Conservation (phyloP, 352 stramenopile genomes). For the Pythium biforme region DNA sequence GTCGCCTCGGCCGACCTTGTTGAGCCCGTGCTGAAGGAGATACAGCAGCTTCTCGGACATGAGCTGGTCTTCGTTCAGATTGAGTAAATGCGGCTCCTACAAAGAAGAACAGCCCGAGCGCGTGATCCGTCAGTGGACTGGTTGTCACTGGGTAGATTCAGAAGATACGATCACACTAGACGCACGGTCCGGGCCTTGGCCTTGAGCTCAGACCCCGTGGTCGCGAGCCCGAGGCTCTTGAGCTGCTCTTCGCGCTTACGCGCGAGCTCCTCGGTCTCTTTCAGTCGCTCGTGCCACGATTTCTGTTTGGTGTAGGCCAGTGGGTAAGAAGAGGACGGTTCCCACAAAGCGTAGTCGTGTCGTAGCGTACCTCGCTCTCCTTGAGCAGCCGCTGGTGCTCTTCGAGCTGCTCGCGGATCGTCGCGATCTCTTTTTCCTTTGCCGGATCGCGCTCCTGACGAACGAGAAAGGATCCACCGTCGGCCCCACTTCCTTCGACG, state of each 20-base stretch:
- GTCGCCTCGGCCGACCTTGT: slow-evolving; percentile 33
- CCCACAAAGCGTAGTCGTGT: background rate
- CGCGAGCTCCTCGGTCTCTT: slow-evolving; percentile 82
- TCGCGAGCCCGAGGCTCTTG: slow-evolving; percentile 61
- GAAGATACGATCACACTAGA: background rate
- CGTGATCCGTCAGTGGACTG: no score
- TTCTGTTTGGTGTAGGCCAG: slow-evolving; percentile 34
- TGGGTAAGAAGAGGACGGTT: background rate
- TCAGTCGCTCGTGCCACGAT: slow-evolving; percentile 76
- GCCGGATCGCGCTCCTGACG: slow-evolving; percentile 37
- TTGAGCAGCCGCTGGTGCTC: slow-evolving; percentile 71
- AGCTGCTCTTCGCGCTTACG: slow-evolving; percentile 78
- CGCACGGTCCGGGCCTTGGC: slow-evolving; percentile 46
- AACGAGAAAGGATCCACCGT: background rate
- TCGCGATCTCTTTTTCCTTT: slow-evolving; percentile 53
- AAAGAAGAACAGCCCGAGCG: background rate
- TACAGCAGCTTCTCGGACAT: slow-evolving; percentile 86
- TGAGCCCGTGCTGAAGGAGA: slow-evolving; percentile 58
- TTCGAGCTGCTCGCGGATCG: slow-evolving; percentile 72
- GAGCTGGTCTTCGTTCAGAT: slow-evolving; percentile 85
- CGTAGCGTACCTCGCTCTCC: slow-evolving; percentile 60
- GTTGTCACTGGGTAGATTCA: no score
- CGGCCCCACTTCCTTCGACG: slow-evolving; percentile 25
- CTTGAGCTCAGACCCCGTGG: slow-evolving; percentile 57
- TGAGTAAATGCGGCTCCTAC: slow-evolving; percentile 76